phyloP scores from a whole-genome alignment of 2,329 filamentous ascomycete genomes.

The Botrytis hyacinthi region DNA sequence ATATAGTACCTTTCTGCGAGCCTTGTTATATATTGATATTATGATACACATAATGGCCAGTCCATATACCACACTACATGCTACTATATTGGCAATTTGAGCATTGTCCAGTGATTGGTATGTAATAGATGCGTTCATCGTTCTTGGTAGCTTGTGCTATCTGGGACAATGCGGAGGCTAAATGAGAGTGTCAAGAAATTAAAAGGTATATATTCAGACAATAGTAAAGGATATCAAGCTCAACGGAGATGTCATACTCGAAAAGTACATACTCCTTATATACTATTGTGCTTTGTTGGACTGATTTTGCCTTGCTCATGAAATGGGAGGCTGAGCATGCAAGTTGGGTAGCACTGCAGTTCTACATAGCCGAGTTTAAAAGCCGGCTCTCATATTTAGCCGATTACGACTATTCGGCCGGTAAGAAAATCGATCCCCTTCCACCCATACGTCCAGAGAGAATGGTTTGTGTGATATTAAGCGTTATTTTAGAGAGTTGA shows the following conservation, averaged over 20 bases:
- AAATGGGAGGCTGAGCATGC: neutral
- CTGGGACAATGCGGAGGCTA: neutral
- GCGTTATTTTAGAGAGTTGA: neutral
- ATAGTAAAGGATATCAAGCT: neutral
- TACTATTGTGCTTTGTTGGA: neutral
- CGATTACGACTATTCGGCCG: neutral
- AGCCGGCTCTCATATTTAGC: neutral
- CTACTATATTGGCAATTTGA: neutral
- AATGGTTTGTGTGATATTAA: neutral
- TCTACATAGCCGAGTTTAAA: neutral
- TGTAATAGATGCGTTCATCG: neutral
- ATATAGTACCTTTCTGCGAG: neutral
- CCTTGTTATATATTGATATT: neutral
- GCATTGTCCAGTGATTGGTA: neutral
- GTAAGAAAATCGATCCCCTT: neutral
- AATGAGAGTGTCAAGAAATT: neutral
- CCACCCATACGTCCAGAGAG: neutral
- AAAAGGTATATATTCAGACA: neutral
- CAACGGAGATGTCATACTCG: neutral
- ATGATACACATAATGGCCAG: neutral
- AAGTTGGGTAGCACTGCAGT: neutral
- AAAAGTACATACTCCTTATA: neutral
- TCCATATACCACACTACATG: neutral
- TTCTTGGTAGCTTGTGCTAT: neutral
- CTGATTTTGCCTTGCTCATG: neutral